Base-by-base conservation (phyloP, 2,329 filamentous ascomycete species). In the Acephala macrosclerotiorum region DNA sequence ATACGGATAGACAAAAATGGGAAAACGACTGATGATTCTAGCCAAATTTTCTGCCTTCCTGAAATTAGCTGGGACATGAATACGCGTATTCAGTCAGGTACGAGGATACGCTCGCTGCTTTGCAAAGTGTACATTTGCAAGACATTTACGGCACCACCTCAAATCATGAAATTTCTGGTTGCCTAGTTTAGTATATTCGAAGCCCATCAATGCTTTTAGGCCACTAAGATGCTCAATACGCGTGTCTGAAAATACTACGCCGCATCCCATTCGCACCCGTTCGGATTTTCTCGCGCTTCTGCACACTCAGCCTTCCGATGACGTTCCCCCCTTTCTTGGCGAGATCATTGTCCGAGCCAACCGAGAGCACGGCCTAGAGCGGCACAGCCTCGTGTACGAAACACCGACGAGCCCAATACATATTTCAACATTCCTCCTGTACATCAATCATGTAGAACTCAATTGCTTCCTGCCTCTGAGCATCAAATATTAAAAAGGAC, bases 221-320 rank as follows among this genome's bases (percentile, higher is more conserved):
- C 45, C 20, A 8, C 4, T 18, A 22, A 22, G 18, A 49, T 20
- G 20, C 7, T 4, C 20, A 29, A 42, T 25, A 42, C n/a, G 56
- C 56, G 36, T 42, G 2, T 9, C 35, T 9, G 18, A 58, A 18
- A 16, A 9, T 11, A n/a, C n/a, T 25, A 16, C 20, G 22, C 38
- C 55, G 55, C n/a, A 57, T 57, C 18, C 36, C 20, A 60, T 60
- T 49, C 58, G 58, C 25, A 60, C 20, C 16, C 20, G 22, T 18
- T 29, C 36, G 38, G 38, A 14, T 42, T 16, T 58, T 8, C 25
- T 59, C 42, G 12, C 45, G 45, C 18, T 16, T 29, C 38, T 57
- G 36, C 45, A 36, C 25, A 58, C 61, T 66, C 64, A 66, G 64
- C 64, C 64, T 63, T 38, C 38, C 33, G 38, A 66, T 66, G 64